Evolutionary conservation across 2,329 filamentous ascomycete species (phyloP).

Genomic region (Teratosphaeria viscida): DNA sequence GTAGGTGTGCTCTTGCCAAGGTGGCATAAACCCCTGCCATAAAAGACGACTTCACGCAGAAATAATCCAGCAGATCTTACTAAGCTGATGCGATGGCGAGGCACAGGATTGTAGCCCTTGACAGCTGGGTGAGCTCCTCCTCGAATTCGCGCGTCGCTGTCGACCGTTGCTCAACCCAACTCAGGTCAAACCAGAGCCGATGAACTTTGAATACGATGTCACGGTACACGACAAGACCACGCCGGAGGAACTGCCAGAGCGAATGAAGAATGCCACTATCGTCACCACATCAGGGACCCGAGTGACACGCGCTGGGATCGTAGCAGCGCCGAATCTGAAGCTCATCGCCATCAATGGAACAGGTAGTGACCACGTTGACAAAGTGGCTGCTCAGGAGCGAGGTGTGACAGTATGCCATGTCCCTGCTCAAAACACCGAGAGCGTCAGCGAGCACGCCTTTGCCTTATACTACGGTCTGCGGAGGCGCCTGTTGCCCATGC

Average conservation of each 20-base stretch:
- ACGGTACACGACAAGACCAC: conserved; percentile 28
- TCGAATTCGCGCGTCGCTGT: not conserved
- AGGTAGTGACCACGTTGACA: conserved; percentile 39
- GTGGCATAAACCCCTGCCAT: too few relatives aligned
- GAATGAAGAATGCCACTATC: conserved; percentile 38
- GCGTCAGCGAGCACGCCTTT: conserved; percentile 42
- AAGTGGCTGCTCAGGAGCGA: conserved; percentile 31
- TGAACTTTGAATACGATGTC: conserved; percentile 35
- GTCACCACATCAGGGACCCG: conserved; percentile 32
- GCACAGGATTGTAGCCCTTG: conserved; percentile 39
- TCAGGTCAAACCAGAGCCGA: conserved; percentile 23
- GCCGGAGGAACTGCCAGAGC: conserved; percentile 28
- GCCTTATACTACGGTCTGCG: conserved; percentile 40
- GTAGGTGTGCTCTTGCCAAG: too few relatives aligned
- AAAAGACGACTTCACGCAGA: not conserved
- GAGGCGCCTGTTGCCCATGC: conserved; percentile 30
- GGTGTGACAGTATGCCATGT: conserved; percentile 38
- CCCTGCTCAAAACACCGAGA: conserved; percentile 37
- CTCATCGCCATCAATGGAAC: conserved; percentile 36
- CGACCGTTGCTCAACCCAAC: not conserved
- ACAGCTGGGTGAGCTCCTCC: conserved; percentile 29
- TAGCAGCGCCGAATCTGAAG: conserved; percentile 32
- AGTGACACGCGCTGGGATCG: conserved; percentile 32
- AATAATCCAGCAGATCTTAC: not conserved
- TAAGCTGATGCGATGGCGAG: conserved; percentile 13